A percentile compares a stretch with the other conserved stretches of the same genome.
phyloP scores from a whole-genome alignment of 2,329 filamentous ascomycete genomes.

The Clonostachys rhizophaga region DNA sequence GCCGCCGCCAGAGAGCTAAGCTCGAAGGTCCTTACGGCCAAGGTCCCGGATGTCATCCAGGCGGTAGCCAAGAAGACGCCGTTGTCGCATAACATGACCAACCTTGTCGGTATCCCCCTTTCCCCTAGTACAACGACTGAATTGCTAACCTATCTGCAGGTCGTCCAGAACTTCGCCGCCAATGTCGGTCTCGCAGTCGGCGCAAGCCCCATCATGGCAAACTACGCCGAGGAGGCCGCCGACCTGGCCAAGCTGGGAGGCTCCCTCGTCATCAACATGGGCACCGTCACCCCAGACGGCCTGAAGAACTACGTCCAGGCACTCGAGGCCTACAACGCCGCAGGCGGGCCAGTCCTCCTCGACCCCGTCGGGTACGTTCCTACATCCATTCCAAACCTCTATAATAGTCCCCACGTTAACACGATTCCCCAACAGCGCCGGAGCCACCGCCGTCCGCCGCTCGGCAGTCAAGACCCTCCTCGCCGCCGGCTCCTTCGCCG shows the following conservation, averaged over 20 bases:
- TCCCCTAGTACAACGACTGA: neutral
- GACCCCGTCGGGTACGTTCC: slow-evolving; percentile 75
- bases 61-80: slow-evolving; percentile 61
- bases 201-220: slow-evolving; percentile 91
- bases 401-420: neutral
- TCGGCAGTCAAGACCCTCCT: slow-evolving; percentile 69
- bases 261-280: slow-evolving; percentile 90
- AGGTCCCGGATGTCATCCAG: slow-evolving; percentile 44
- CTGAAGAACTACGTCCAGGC: slow-evolving; percentile 69
- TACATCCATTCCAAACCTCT: neutral
- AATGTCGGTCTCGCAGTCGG: slow-evolving; percentile 84
- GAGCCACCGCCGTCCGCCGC: slow-evolving; percentile 72
- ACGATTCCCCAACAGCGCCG: slow-evolving; percentile 45
- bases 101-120: slow-evolving; percentile 48
- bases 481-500: slow-evolving; percentile 69
- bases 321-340: slow-evolving; percentile 74
- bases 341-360: slow-evolving; percentile 71
- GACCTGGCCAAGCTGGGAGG: slow-evolving; percentile 77
- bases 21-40: slow-evolving; percentile 38
- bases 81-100: slow-evolving; percentile 95
- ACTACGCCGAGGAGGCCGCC: slow-evolving; percentile 73
- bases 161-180: slow-evolving; percentile 92
- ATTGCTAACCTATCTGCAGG: slow-evolving; percentile 15
- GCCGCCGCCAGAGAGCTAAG: slow-evolving; percentile 56
- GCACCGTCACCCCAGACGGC: slow-evolving; percentile 75